These are phyloP conservation scores for Sclerotinia minor DNA, from an alignment of 2,329 filamentous ascomycete species.

Conservation along the genomic window DNA sequence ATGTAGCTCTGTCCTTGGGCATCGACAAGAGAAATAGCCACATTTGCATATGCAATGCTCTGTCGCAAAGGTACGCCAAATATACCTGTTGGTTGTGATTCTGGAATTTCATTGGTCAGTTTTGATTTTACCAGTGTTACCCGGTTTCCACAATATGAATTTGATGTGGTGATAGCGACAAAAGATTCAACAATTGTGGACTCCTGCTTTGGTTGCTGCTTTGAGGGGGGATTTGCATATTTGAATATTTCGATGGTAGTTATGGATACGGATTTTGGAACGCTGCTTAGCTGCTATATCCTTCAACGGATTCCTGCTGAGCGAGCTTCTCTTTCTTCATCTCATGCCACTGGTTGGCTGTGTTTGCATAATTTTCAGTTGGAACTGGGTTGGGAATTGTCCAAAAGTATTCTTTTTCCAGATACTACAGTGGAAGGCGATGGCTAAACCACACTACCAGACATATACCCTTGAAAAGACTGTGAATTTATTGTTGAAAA, in stretches of 20 bases:
- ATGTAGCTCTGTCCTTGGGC: conserved; percentile 93
- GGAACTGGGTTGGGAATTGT: neutral
- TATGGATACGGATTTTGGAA: conserved; percentile 1
- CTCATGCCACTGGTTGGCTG: conserved; percentile 3
- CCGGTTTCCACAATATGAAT: neutral
- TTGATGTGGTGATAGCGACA: conserved; percentile 2
- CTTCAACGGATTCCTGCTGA: neutral
- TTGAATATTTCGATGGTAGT: neutral
- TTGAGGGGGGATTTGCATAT: conserved; percentile 1
- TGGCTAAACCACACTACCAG: neutral
- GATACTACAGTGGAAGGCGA: conserved; percentile 13
- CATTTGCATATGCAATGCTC: conserved; percentile 96
- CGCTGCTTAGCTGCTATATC: conserved; percentile 24
- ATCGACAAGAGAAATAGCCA: conserved; percentile 93
- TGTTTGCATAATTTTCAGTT: conserved; percentile 2
- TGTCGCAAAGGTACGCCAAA: conserved; percentile 91
- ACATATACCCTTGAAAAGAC: neutral
- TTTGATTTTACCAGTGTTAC: conserved; percentile 27
- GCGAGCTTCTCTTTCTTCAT: conserved; percentile 15
- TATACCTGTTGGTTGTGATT: conserved; percentile 64
- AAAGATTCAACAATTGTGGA: conserved; percentile 11
- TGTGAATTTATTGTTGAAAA: neutral
- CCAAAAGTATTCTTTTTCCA: neutral
- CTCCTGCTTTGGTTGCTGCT: conserved; percentile 6
- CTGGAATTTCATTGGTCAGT: conserved; percentile 31